Percentiles rank a stretch among this genome's conserved stretches.
Conservation (phyloP, 345 rosid species). For the Erodium maritimum region DNA sequence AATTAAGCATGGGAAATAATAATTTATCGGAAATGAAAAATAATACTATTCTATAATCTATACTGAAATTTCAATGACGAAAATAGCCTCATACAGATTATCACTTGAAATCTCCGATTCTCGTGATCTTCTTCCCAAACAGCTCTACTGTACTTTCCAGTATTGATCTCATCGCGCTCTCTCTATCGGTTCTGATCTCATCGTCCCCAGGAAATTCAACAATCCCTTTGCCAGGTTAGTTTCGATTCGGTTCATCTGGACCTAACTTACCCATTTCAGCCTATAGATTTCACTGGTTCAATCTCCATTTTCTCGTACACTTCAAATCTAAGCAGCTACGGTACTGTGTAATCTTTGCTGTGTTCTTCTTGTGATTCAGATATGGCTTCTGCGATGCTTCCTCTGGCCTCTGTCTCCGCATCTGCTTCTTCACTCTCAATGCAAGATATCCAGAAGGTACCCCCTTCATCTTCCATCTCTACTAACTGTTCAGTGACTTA, state of each 20-base stretch:
- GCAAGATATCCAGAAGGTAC: constrained; percentile 49
- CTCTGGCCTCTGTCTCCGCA: constrained; percentile 40
- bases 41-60: too few species aligned
- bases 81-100: too few species aligned
- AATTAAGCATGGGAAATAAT: too few species aligned
- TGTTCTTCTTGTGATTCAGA: constrained; percentile 12
- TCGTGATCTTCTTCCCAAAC: too few species aligned
- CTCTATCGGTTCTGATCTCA: background rate
- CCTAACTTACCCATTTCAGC: background rate
- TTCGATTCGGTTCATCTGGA: background rate
- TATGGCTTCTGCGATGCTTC: constrained; percentile 57
- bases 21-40: too few species aligned
- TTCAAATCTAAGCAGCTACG: background rate
- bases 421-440: constrained; percentile 33
- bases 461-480: background rate
- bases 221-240: background rate
- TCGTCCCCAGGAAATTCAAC: background rate
- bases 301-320: background rate
- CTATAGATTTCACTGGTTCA: background rate
- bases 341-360: background rate
- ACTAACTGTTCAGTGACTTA: constrained; percentile 3
- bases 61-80: too few species aligned
- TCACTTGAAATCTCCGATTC: too few species aligned
- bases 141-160: background rate
- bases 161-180: background rate